phyloP scores from a whole-genome alignment of 2,329 filamentous ascomycete genomes.

The Ceratocystis albifundus region DNA sequence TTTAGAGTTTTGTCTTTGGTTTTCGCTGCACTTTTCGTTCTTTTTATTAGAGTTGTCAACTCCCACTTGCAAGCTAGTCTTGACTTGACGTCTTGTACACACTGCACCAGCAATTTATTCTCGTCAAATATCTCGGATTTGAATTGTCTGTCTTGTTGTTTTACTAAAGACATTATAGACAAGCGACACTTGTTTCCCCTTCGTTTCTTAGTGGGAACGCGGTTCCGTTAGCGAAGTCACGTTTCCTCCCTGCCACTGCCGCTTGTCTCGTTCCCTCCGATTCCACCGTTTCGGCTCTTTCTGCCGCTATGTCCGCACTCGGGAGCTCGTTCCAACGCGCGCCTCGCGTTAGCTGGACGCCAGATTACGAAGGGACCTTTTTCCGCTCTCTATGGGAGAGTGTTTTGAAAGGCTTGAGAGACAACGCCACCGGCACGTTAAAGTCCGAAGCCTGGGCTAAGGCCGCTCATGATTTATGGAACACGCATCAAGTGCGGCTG shows the following conservation, averaged over 20 bases:
- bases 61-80: neutral
- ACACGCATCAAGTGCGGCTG: constrained; percentile 45
- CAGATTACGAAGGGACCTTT: constrained; percentile 48
- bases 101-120: neutral
- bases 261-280: neutral
- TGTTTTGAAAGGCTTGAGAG: constrained; percentile 42
- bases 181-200: neutral
- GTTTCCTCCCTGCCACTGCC: neutral
- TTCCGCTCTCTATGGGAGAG: constrained; percentile 50
- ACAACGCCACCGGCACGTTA: constrained; percentile 44
- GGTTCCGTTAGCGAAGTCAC: neutral
- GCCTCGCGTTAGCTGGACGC: constrained; percentile 50
- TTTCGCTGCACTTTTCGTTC: constrained; percentile 4
- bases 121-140: neutral
- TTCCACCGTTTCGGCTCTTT: neutral
- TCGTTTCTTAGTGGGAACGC: constrained; percentile 6
- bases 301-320: neutral
- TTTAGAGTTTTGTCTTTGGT: neutral
- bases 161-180: too few species aligned
- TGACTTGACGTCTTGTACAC: neutral
- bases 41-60: neutral
- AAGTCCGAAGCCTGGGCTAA: constrained; percentile 51
- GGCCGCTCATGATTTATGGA: constrained; percentile 43
- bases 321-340: constrained; percentile 28
- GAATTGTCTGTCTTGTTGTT: too few species aligned